Conservation (phyloP, 352 stramenopile genomes). For the Phytophthora pisi region DNA sequence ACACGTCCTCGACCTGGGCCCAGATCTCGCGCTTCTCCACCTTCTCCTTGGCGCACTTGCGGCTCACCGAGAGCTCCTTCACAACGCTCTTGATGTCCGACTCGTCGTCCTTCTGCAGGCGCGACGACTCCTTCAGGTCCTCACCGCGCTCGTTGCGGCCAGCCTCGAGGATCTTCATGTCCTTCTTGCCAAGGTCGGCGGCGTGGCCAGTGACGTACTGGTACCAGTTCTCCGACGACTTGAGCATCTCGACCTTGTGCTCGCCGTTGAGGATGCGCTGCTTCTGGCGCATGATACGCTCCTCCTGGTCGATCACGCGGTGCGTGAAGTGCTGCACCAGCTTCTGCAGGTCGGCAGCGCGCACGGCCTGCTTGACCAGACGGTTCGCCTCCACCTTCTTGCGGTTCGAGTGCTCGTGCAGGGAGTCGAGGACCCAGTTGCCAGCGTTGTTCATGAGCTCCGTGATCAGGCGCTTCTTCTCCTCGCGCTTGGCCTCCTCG, state of each 20-base stretch:
- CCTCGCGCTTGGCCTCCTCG: slow-evolving; percentile 85
- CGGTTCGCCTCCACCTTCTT: slow-evolving; percentile 89
- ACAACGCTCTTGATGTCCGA: slow-evolving; percentile 74
- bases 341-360: slow-evolving; percentile 84
- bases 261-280: slow-evolving; percentile 89
- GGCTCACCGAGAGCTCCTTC: slow-evolving; percentile 67
- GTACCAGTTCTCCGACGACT: slow-evolving; percentile 90
- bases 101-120: slow-evolving; percentile 87
- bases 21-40: slow-evolving; percentile 86
- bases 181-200: slow-evolving; percentile 82
- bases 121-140: slow-evolving; percentile 80
- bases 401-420: slow-evolving; percentile 85
- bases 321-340: slow-evolving; percentile 91
- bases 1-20: slow-evolving; percentile 86
- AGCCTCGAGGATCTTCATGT: slow-evolving; percentile 79
- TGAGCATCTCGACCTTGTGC: slow-evolving; percentile 92
- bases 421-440: slow-evolving; percentile 85
- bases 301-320: slow-evolving; percentile 89
- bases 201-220: slow-evolving; percentile 85
- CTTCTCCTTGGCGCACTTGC: slow-evolving; percentile 74
- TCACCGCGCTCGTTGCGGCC: slow-evolving; percentile 68
- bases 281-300: slow-evolving; percentile 91
- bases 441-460: slow-evolving; percentile 88
- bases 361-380: slow-evolving; percentile 84
- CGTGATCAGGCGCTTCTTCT: slow-evolving; percentile 88